Conservation (phyloP, 1,139 yeast genomes). For the Hyphopichia burtonii region DNA sequence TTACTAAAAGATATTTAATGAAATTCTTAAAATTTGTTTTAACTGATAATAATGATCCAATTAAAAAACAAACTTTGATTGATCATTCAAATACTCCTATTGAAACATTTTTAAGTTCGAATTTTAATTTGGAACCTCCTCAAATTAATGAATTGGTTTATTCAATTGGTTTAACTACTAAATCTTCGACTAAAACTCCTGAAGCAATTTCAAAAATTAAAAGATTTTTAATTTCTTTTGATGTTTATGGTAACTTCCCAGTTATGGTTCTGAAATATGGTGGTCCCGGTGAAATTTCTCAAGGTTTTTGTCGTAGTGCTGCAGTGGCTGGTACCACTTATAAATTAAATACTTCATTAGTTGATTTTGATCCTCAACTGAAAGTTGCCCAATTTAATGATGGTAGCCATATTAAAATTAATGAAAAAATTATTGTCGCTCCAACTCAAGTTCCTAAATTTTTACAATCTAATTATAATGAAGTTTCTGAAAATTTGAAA, state of each 20-base stretch:
- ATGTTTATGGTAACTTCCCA: constrained; percentile 92
- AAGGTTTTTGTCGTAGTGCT: constrained; percentile 96
- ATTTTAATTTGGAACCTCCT: constrained; percentile 69
- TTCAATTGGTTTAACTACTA: constrained; percentile 78
- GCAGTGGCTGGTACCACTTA: constrained; percentile 98
- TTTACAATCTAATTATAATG: constrained; percentile 34
- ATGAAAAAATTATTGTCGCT: constrained; percentile 71
- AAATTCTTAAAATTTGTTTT: constrained; percentile 86
- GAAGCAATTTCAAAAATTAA: constrained; percentile 78
- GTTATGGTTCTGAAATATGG: constrained; percentile 91
- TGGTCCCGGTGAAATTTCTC: constrained; percentile 93
- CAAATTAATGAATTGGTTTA: constrained; percentile 81
- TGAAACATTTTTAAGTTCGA: constrained; percentile 52
- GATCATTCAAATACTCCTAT: constrained; percentile 59
- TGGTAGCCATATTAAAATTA: constrained; percentile 69
- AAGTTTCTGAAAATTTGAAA: constrained; percentile 38
- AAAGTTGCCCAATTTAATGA: constrained; percentile 75
- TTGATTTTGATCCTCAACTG: constrained; percentile 60
- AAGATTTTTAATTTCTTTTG: constrained; percentile 81
- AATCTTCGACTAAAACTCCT: constrained; percentile 59
- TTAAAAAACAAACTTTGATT: constrained; percentile 48
- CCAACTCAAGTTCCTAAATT: constrained; percentile 68
- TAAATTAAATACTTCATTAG: constrained; percentile 68
- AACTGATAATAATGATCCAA: constrained; percentile 58
- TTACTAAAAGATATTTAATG: constrained; percentile 85